Evolutionary conservation across 1,284 basidiomycete genomes (phyloP), one percentile per base, ranked within the genome.

Genomic region (Leccinum solheimii): DNA sequence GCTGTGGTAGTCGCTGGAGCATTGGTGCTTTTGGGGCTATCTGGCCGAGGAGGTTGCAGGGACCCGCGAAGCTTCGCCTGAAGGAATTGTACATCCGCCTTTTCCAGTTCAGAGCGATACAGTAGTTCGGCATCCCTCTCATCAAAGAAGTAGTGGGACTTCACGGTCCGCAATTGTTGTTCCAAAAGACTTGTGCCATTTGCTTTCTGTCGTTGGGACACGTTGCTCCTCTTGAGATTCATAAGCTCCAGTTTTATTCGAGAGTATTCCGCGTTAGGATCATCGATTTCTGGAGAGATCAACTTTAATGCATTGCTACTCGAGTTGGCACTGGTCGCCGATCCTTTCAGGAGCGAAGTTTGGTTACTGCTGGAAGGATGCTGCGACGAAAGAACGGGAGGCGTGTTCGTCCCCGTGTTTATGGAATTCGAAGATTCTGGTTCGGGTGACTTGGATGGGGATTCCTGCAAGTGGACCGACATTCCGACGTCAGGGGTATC

Each of bases 121-220:
- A 82, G 71, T 3, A 76, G 78, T 65, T 91, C 84, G 38, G 86
- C 92, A 61, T 91, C 89, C 61, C 81, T 83, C 65, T 85, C 79
- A 62, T 87, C 83, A 69, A 95, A 95, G 66, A 95, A 82, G 68
- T 94, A 93, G 68, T 90, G 85, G 53, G 80, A 79, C 72, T 86
- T 85, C 19, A 90, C 71, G 36, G 77, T 77, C 32, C 79, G 75
- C 32, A 95, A 78, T 49, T 80, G 83, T 59, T 80, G 76, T 23
- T 83, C 83, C 55, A 95, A 73, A 38, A 56, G 32, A 49, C 48
- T 58, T 11, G 60, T 21, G 10, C 9, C 50, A 11, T 59, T 59
- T 19, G 14, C 49, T 19, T 61, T 63, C 58, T 58, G 68, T 19
- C 55, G 53, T 30, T 38, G 30, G 27, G 58, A 34, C 3, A 27